These are phyloP conservation scores for Geotrichum carabidarum DNA, from an alignment of 1,139 yeast genomes.

Conservation along the genomic window DNA sequence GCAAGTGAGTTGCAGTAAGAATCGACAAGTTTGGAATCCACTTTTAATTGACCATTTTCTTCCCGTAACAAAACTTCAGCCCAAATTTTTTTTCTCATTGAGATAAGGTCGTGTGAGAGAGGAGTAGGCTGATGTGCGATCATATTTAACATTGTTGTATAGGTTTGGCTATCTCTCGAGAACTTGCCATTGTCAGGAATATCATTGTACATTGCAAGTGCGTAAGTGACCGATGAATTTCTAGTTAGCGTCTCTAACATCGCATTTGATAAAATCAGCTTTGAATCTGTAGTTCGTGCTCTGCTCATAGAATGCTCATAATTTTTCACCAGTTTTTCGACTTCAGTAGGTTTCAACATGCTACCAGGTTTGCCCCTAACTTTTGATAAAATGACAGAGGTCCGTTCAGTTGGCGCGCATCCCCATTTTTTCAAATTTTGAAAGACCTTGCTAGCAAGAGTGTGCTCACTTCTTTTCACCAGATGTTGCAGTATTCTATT, in stretches of 20 bases:
- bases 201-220: constrained; percentile 16
- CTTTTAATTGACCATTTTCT: constrained; percentile 3
- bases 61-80: constrained; percentile 12
- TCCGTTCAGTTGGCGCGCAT: constrained; percentile 16
- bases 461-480: constrained; percentile 1
- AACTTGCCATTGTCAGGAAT: constrained; percentile 17
- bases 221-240: constrained; percentile 8
- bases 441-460: constrained; percentile 12
- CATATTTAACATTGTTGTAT: constrained; percentile 18
- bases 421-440: constrained; percentile 19
- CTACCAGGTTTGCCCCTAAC: neutral
- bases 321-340: constrained; percentile 13
- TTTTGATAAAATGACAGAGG: constrained; percentile 12
- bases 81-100: constrained; percentile 15
- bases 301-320: constrained; percentile 14
- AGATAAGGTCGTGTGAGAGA: constrained; percentile 2
- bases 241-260: constrained; percentile 14
- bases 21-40: constrained; percentile 13
- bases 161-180: constrained; percentile 18
- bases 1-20: constrained; percentile 18
- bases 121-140: constrained; percentile 15
- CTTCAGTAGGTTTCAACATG: constrained; percentile 3
- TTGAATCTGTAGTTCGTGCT: constrained; percentile 1
- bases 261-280: constrained; percentile 15
- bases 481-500: constrained; percentile 14